Evolutionary conservation across 2,329 filamentous ascomycete genomes (phyloP).

Genomic region (Botrytis paeoniae): DNA sequence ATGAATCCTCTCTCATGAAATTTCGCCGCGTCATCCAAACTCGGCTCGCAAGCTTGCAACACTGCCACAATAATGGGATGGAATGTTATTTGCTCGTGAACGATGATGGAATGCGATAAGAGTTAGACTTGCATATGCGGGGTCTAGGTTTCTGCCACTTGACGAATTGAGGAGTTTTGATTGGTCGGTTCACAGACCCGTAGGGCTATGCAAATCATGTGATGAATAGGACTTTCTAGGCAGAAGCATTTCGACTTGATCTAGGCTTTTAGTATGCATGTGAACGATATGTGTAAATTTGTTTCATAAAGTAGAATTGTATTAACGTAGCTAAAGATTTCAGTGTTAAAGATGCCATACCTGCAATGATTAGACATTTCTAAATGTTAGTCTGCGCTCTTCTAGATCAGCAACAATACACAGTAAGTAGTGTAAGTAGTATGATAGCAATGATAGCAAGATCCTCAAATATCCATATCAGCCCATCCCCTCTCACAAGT

Average conservation of each 20-base stretch:
- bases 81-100: background rate
- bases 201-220: background rate
- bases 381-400: conserved; percentile 29
- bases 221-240: background rate
- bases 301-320: background rate
- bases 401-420: conserved; percentile 21
- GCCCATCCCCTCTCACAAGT: conserved; percentile 16
- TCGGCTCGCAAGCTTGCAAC: background rate
- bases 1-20: background rate
- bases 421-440: background rate
- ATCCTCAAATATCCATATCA: conserved; percentile 11
- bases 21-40: background rate
- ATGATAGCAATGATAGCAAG: conserved; percentile 31
- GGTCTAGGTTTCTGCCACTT: background rate
- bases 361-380: conserved; percentile 22
- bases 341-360: background rate
- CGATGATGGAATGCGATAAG: background rate
- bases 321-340: background rate
- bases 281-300: background rate
- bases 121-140: background rate
- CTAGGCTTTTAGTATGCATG: background rate
- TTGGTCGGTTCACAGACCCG: background rate
- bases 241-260: conserved; percentile 12
- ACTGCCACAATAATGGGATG: background rate
- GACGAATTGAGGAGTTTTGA: background rate